phyloP scores from a whole-genome alignment of 441 rosid species.

The Populus hybrid region DNA sequence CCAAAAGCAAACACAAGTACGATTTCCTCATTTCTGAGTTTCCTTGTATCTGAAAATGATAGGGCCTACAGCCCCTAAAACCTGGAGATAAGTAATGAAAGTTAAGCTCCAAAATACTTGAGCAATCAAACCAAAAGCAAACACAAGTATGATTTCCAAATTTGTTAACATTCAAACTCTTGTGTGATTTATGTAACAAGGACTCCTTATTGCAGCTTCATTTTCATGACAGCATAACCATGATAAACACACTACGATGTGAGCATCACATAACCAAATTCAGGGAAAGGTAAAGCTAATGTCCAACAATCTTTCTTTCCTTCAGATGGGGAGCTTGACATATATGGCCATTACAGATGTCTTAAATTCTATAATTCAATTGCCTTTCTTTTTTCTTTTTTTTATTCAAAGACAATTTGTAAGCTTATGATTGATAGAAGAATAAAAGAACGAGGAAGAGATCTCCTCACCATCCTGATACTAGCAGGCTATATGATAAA shows the following conservation, averaged over 20 bases:
- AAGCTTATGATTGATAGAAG: background rate
- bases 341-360: background rate
- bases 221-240: background rate
- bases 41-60: slow-evolving; percentile 97
- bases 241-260: background rate
- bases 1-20: no score
- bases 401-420: background rate
- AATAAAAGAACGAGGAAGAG: background rate
- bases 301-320: background rate
- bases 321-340: background rate
- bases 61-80: slow-evolving; percentile 98
- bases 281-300: background rate
- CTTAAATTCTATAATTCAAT: background rate
- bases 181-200: background rate
- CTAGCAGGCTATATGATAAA: background rate
- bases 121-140: background rate
- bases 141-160: background rate
- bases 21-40: slow-evolving; percentile 83
- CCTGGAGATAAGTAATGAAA: slow-evolving; percentile 44
- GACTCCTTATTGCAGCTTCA: background rate
- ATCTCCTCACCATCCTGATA: background rate
- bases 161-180: background rate
- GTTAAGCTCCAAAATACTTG: slow-evolving; percentile 14
- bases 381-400: background rate
- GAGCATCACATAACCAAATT: background rate